A percentile compares a stretch with the other conserved stretches of the same genome.
phyloP scores from a whole-genome alignment of 129 eudicot species.

The Cynara cardunculus region DNA sequence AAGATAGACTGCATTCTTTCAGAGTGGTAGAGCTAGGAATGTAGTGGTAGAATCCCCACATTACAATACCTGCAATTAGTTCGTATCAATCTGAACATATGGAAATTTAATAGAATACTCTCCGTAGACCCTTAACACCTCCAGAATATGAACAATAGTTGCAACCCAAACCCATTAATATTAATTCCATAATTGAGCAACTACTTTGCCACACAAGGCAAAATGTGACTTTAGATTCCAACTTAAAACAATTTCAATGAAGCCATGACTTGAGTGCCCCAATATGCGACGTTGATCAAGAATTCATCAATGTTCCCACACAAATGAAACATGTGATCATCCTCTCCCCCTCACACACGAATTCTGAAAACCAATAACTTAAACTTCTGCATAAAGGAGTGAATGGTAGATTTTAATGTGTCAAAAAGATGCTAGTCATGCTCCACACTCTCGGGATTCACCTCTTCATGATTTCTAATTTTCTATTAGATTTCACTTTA shows the following conservation, averaged over 20 bases:
- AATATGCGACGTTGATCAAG: neutral
- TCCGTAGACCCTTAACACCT: neutral
- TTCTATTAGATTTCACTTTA: neutral
- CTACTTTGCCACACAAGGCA: neutral
- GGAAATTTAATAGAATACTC: neutral
- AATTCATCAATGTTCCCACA: neutral
- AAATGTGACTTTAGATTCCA: neutral
- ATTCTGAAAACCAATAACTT: neutral
- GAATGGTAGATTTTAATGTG: neutral
- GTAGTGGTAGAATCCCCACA: neutral
- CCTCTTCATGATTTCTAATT: no score
- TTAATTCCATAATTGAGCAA: neutral
- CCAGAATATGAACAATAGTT: neutral
- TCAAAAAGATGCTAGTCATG: no score
- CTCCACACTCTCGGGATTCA: no score
- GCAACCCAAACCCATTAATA: neutral
- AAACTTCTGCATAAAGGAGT: neutral
- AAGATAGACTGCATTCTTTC: neutral
- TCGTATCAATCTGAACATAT: neutral
- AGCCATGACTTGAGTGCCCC: neutral
- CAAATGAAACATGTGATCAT: neutral
- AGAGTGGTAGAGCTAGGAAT: neutral
- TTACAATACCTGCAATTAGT: neutral
- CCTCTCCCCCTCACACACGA: neutral
- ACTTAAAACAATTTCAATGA: neutral